Evolutionary conservation across 1,284 basidiomycete species (phyloP).

Genomic region (Cerrena zonata): DNA sequence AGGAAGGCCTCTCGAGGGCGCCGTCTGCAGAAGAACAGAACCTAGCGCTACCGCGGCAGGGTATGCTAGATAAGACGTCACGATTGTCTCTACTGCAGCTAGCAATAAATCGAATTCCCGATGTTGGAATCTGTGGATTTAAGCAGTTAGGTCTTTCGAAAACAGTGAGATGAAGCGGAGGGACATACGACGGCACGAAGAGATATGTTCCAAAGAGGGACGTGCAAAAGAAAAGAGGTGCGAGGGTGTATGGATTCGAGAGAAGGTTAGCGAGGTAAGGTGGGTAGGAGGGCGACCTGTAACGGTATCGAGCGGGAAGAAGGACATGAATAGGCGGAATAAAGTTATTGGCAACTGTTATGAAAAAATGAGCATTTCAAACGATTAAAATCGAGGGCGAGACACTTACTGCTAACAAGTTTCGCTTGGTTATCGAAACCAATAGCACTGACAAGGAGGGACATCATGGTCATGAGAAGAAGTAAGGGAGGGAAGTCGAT

Average conservation of each 20-base stretch:
- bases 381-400: background rate
- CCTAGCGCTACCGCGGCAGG: slow-evolving; percentile 75
- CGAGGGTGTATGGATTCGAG: slow-evolving; percentile 49
- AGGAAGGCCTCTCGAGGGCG: slow-evolving; percentile 57
- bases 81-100: slow-evolving; percentile 65
- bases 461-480: slow-evolving; percentile 51
- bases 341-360: slow-evolving; percentile 46
- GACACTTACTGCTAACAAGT: slow-evolving; percentile 57
- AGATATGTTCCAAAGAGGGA: slow-evolving; percentile 38
- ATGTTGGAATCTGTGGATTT: slow-evolving; percentile 47
- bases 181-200: slow-evolving; percentile 48
- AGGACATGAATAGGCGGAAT: slow-evolving; percentile 45
- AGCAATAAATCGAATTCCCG: slow-evolving; percentile 68
- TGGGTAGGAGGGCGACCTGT: slow-evolving; percentile 27
- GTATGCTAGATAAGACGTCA: slow-evolving; percentile 79
- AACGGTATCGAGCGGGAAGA: slow-evolving; percentile 38
- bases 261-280: slow-evolving; percentile 35
- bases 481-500: slow-evolving; percentile 67
- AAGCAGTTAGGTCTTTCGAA: slow-evolving; percentile 11
- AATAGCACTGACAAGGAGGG: slow-evolving; percentile 48
- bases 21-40: slow-evolving; percentile 80
- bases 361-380: background rate
- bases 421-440: slow-evolving; percentile 63
- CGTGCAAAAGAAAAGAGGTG: slow-evolving; percentile 37
- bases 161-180: slow-evolving; percentile 1